Evolutionary conservation across 495 filamentous ascomycete species (phyloP), one percentile per base, ranked within the genome.

Genomic region (Lichina pygmaea): DNA sequence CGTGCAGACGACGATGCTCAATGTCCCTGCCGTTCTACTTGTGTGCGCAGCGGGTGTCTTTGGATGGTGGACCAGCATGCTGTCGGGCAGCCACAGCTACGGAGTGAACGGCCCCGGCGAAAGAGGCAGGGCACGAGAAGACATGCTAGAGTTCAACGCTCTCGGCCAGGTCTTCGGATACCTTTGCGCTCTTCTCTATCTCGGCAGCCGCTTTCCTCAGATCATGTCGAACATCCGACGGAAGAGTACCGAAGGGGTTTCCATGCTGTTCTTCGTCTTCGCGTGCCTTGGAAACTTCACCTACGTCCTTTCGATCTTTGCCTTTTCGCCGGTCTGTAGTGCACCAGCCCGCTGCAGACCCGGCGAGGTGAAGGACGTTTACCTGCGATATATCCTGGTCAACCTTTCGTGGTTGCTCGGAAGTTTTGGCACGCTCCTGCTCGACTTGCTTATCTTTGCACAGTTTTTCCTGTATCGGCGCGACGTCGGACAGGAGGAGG

Each of bases 231-330:
- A 97, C 55, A 86, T 77, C 59, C 69, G 76, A 2, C 75, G 89
- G 37, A 93, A 89, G 58, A 79, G 73, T 32, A 93, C 85, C 1
- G 86, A 93, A 33, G 89, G 86, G 3, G 73, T 97, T 6, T 84
- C 78, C 15, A 66, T 93, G 52, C 64, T 97, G 0, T 97, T 97
- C 63, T 97, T 97, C 62, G 62, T 95, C 13, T 97, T 97, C 55
- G 89, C 86, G 7, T 93, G 85, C 56, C 68, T 94, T 16, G 89
- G 89, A 3, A 97, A 97, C 54, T 52, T 86, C 46, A 93, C 86
- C 0, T 97, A 91, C 53, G 84, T 94, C 6, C 55, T 93, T 13
- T 79, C 72, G n/a, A 95, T 97, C 38, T 61, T 95, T 41, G 85
- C 82, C 7, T 93, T 79, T 53, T 78, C 81, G 15, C 78, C 86